Percentiles rank a stretch among this genome's conserved stretches.
Evolutionary conservation across 306 rosid genomes (phyloP).

Genomic region (Cucumis hystrix): DNA sequence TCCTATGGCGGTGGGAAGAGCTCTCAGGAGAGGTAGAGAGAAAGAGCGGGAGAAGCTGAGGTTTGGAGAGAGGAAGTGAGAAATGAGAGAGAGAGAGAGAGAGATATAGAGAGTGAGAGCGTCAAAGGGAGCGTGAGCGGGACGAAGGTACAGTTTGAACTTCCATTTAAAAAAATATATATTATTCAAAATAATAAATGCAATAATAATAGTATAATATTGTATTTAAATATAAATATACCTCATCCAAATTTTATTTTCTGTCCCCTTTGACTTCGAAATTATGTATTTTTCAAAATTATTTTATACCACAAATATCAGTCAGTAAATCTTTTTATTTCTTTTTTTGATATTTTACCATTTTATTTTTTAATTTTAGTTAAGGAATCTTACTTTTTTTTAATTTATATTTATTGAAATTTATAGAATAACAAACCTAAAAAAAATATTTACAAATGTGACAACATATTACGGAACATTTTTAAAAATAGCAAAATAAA

Average conservation of each 20-base stretch:
- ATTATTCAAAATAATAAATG: not conserved
- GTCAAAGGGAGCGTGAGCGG: constrained; percentile 40
- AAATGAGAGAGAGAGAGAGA: constrained; percentile 3
- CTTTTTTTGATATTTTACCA: no score
- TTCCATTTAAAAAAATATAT: constrained; percentile 13
- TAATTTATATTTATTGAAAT: no score
- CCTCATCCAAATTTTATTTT: not conserved
- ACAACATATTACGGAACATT: no score
- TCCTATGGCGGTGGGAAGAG: constrained; percentile 10
- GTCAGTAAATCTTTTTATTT: no score
- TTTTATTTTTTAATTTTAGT: no score
- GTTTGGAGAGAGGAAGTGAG: not conserved
- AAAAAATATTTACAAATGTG: no score
- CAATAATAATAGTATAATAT: not conserved
- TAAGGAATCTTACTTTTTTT: no score
- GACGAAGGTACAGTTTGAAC: constrained; percentile 52
- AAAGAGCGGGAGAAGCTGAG: not conserved
- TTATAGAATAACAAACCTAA: no score
- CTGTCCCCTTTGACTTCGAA: not conserved
- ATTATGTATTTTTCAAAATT: no score
- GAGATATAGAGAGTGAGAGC: not conserved
- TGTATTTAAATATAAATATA: not conserved
- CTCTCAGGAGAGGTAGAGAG: constrained; percentile 5
- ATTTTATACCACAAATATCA: no score
- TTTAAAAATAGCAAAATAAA: no score